These are phyloP conservation scores for Angophora floribunda DNA, from an alignment of 345 rosid species.

Conservation along the genomic window DNA sequence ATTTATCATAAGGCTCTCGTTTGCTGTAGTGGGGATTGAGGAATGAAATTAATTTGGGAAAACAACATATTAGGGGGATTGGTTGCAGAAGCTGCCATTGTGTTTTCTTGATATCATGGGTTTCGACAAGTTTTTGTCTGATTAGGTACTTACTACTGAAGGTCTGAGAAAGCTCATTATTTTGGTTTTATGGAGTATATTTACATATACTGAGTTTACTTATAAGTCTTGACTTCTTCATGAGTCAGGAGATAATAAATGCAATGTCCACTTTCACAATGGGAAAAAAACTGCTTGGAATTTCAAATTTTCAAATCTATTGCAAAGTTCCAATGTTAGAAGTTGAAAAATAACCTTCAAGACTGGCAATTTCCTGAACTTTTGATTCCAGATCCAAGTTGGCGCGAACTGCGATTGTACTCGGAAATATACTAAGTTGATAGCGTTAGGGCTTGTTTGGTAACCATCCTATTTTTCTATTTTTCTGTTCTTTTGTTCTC, in stretches of 20 bases:
- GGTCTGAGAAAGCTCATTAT: background rate
- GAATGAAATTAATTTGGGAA: background rate
- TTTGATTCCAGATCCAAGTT: background rate
- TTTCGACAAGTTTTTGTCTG: background rate
- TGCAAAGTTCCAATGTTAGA: background rate
- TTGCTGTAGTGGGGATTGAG: background rate
- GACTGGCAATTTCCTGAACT: background rate
- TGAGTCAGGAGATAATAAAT: background rate
- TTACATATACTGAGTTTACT: background rate
- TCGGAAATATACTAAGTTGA: background rate
- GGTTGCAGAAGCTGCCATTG: background rate
- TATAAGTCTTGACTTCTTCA: background rate
- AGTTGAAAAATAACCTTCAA: background rate
- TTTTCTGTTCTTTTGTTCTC: no score
- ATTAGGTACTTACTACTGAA: background rate
- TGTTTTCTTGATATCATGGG: background rate
- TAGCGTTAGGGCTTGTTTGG: background rate
- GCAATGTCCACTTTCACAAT: background rate
- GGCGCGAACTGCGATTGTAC: background rate
- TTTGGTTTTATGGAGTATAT: background rate
- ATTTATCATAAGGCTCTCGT: background rate
- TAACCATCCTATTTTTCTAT: no score
- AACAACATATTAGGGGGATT: background rate
- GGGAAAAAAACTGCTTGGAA: background rate
- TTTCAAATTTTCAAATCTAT: background rate